phyloP scores from a whole-genome alignment of 768 basidiomycete species.

The Agaricus sinodeliciosus region DNA sequence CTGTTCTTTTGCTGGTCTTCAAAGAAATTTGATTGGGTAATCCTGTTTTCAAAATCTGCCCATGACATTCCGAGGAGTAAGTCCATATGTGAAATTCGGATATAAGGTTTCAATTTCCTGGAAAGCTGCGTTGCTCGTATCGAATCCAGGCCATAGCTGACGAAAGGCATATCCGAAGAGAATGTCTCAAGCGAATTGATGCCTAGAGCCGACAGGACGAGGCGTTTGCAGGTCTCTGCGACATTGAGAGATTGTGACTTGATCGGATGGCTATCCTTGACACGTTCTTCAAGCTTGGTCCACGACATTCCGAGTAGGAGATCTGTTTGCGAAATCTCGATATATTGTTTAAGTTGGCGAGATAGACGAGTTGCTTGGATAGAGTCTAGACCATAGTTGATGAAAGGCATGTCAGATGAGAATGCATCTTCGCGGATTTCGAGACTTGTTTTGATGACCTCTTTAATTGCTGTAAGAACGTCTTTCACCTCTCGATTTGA shows the following conservation, averaged over 20 bases:
- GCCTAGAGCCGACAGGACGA: neutral
- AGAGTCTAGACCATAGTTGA: slow-evolving; percentile 36
- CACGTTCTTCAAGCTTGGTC: slow-evolving; percentile 17
- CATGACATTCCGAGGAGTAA: neutral
- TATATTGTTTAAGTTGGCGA: slow-evolving; percentile 22
- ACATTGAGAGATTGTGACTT: neutral
- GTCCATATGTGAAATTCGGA: neutral
- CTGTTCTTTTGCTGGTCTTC: neutral
- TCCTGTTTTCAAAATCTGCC: neutral
- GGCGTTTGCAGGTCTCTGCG: neutral
- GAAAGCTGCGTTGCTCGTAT: slow-evolving; percentile 25
- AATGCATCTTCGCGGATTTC: slow-evolving; percentile 28
- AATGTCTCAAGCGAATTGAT: slow-evolving; percentile 21
- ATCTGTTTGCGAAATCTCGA: slow-evolving; percentile 29
- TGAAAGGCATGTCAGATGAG: slow-evolving; percentile 29
- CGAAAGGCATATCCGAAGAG: slow-evolving; percentile 29
- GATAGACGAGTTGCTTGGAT: slow-evolving; percentile 32
- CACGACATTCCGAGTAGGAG: slow-evolving; percentile 27
- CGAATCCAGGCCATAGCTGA: slow-evolving; percentile 36
- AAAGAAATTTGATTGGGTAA: neutral
- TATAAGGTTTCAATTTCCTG: neutral
- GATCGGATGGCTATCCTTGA: neutral
- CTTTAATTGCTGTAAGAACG: slow-evolving; percentile 12
- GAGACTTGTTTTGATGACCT: slow-evolving; percentile 9
- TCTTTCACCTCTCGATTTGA: slow-evolving; percentile 8